Base-by-base conservation (phyloP, 768 basidiomycete species). In the Lactarius evosmus region DNA sequence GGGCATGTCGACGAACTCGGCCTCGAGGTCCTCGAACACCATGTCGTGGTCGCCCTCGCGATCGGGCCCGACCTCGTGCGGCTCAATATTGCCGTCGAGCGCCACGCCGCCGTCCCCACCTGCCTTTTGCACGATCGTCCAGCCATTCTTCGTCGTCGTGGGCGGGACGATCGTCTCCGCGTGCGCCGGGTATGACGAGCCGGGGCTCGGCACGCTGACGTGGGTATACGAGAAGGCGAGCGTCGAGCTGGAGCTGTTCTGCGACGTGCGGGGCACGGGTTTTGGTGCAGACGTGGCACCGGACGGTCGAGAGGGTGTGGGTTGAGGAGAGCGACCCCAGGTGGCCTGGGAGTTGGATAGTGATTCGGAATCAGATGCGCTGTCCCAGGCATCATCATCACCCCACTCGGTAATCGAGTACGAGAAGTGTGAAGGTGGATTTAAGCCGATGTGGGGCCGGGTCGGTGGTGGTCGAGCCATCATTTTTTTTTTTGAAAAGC, bases 301-400 rank as follows among this genome's bases (percentile, higher is more conserved):
- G 5, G 58, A 34, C 27, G 50, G 58, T 50, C 58, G 58, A 50
- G 58, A 29, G 16, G 58, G 68, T 11, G 32, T 19, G 5, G 62
- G 22, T 22, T 63, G 62, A 19, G 32, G 60, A 12, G 68, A 51
- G n/a, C 60, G 66, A 40, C 29, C 49, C 68, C 68, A 67, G 51
- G 38, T 30, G 19, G 66, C 36, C 19, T 56, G 61, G 6, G 66
- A 32, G 36, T 62, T 59, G n/a, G 68, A 56, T 3, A 34, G 52
- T 3, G 68, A 69, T 57, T 69, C 68, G 52, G 69, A 72, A 61
- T 75, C 74, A n/a, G 74, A 75, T 49, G 69, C 66, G 49, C 71
- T 72, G 60, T 75, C 74, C 74, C 74, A 75, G 22, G 72, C 73
- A 66, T 75, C 74, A 61, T 75, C 74, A n/a, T 74, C 73, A 16